A percentile compares a stretch with the other conserved stretches of the same genome.
These are phyloP conservation scores for Gonium pectorale DNA, from an alignment of 139 green algal genomes.

Conservation along the genomic window DNA sequence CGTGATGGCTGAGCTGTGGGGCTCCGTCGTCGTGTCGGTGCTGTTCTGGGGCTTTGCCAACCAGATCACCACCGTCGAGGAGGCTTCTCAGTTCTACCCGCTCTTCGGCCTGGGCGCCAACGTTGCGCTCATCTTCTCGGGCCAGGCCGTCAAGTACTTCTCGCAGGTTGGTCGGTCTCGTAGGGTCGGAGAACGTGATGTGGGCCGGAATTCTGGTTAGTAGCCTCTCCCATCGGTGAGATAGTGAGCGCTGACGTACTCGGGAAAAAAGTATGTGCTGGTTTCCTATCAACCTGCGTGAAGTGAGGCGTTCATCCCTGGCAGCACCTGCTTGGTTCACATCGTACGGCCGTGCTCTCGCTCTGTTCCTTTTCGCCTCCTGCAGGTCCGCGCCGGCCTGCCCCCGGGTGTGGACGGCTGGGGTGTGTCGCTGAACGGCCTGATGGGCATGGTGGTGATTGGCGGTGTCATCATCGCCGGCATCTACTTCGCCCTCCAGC, in stretches of 20 bases:
- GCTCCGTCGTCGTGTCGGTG: conserved; percentile 98
- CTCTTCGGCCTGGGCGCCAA: conserved; percentile 99
- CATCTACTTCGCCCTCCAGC: conserved; percentile 92
- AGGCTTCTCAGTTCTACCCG: conserved; percentile 99
- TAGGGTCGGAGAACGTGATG: too few relatives aligned
- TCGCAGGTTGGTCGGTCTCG: too few relatives aligned
- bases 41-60: conserved; percentile 99
- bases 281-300: too few relatives aligned
- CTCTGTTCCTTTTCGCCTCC: neutral
- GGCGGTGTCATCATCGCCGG: conserved; percentile 83
- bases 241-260: too few relatives aligned
- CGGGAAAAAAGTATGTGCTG: too few relatives aligned
- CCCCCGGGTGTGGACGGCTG: conserved; percentile 96
- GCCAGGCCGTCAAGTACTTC: conserved; percentile 97
- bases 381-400: conserved; percentile 86
- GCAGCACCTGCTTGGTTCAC: neutral
- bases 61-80: conserved; percentile 98
- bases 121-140: conserved; percentile 98
- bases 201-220: too few relatives aligned
- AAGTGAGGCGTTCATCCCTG: too few relatives aligned
- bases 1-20: conserved; percentile 99
- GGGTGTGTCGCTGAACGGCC: conserved; percentile 93
- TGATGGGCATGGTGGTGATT: conserved; percentile 98
- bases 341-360: neutral
- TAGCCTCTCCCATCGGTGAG: too few relatives aligned